These are phyloP conservation scores for Chytriomyces confervae DNA, from an alignment of 192 early-diverging fungal species.

Conservation along the genomic window DNA sequence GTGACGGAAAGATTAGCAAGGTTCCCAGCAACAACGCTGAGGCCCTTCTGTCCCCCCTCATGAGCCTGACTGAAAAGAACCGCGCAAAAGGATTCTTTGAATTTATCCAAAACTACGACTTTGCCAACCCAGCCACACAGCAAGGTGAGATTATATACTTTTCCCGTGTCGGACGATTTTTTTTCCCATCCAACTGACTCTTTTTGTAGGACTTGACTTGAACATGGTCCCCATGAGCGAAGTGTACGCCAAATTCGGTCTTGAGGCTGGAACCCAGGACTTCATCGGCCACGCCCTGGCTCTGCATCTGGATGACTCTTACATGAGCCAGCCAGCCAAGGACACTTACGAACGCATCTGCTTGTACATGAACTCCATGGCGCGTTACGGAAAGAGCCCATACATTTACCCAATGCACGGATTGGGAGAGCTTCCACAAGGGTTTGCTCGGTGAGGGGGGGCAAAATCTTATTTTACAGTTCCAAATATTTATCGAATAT, in stretches of 20 bases:
- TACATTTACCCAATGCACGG: constrained; percentile 99
- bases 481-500: constrained; percentile 25
- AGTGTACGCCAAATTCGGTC: constrained; percentile 87
- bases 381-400: constrained; percentile 91
- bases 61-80: constrained; percentile 93
- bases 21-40: constrained; percentile 91
- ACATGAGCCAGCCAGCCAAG: constrained; percentile 67
- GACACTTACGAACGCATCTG: constrained; percentile 89
- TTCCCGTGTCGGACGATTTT: too few species aligned
- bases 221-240: constrained; percentile 73
- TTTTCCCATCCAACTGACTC: too few species aligned
- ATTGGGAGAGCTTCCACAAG: constrained; percentile 96
- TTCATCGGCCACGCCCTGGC: constrained; percentile 98
- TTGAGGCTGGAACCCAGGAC: constrained; percentile 93
- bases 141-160: constrained; percentile 49
- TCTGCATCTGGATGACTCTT: constrained; percentile 87
- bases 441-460: constrained; percentile 81
- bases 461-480: neutral
- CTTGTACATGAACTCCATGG: constrained; percentile 90
- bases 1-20: constrained; percentile 89
- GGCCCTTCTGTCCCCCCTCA: constrained; percentile 80
- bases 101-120: constrained; percentile 84
- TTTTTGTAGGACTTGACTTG: constrained; percentile 39
- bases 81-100: constrained; percentile 93
- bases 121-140: constrained; percentile 74